phyloP scores from a whole-genome alignment of 306 rosid genomes.

The Parietaria judaica region DNA sequence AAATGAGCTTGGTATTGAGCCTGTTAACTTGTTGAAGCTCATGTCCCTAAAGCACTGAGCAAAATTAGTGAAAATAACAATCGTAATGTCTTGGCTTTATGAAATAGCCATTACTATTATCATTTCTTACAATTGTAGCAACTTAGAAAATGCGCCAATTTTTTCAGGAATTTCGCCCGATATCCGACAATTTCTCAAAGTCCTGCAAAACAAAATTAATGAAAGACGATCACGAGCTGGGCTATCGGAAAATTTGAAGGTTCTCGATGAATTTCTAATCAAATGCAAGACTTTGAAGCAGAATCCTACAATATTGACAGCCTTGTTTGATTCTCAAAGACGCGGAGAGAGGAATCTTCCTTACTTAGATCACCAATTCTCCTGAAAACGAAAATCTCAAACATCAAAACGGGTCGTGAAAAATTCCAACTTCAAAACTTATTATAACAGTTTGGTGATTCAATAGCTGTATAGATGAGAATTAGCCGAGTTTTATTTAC shows the following conservation, averaged over 20 bases:
- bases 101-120: too few species aligned
- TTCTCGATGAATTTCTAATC: not conserved
- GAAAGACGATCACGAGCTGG: not conserved
- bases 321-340: slow-evolving; percentile 26
- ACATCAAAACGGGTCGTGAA: not conserved
- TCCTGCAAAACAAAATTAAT: slow-evolving; percentile 9
- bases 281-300: not conserved
- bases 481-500: slow-evolving; percentile 5
- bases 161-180: slow-evolving; percentile 23
- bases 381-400: slow-evolving; percentile 11
- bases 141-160: slow-evolving; percentile 19
- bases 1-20: slow-evolving; percentile 27
- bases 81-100: not conserved
- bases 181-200: slow-evolving; percentile 24
- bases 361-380: slow-evolving; percentile 30
- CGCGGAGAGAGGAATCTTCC: slow-evolving; percentile 26
- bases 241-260: not conserved
- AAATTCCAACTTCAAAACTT: not conserved
- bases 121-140: slow-evolving; percentile 23
- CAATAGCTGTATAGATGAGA: too few species aligned
- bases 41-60: slow-evolving; percentile 19
- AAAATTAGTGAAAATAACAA: not conserved
- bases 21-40: slow-evolving; percentile 31
- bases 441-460: too few species aligned
- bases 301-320: slow-evolving; percentile 27